phyloP scores from a whole-genome alignment of 192 early-diverging fungal species.

The Entomortierella chlamydospora region DNA sequence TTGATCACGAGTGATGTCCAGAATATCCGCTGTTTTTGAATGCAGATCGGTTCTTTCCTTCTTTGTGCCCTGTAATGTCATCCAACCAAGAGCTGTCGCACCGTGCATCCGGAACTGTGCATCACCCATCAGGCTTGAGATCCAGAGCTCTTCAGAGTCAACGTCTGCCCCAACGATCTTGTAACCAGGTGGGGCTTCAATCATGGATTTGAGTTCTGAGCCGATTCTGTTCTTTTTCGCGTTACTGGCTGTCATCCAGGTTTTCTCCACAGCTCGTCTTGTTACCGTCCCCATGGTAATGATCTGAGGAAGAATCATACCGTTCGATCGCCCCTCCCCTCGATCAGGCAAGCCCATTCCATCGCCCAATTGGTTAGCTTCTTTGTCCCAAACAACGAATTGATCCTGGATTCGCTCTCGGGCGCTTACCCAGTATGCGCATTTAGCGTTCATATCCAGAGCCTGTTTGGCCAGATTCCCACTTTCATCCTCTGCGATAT shows the following conservation, averaged over 20 bases:
- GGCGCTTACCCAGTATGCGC: conserved; percentile 92
- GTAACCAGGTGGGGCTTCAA: conserved; percentile 86
- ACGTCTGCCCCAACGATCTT: conserved; percentile 96
- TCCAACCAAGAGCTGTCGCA: conserved; percentile 94
- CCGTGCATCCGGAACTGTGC: conserved; percentile 94
- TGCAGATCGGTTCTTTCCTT: conserved; percentile 90
- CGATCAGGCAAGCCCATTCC: conserved; percentile 58
- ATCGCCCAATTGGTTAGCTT: conserved; percentile 25
- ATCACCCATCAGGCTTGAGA: conserved; percentile 93
- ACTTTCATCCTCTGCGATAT: conserved; percentile 38
- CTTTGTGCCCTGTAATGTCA: conserved; percentile 98
- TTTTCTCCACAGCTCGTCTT: conserved; percentile 88
- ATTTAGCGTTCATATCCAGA: conserved; percentile 78
- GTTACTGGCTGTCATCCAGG: conserved; percentile 97
- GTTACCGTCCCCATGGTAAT: conserved; percentile 98
- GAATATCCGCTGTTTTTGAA: conserved; percentile 88
- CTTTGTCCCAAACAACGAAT: conserved; percentile 84
- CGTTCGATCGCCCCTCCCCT: conserved; percentile 49
- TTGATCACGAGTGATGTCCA: conserved; percentile 87
- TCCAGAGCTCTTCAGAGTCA: conserved; percentile 97
- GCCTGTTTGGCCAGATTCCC: conserved; percentile 76
- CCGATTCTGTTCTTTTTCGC: conserved; percentile 91
- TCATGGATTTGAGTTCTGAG: conserved; percentile 91
- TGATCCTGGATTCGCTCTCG: conserved; percentile 85
- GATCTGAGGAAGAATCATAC: conserved; percentile 91